Base-by-base conservation (phyloP, 306 rosid species). In the Sicyos baderoa region DNA sequence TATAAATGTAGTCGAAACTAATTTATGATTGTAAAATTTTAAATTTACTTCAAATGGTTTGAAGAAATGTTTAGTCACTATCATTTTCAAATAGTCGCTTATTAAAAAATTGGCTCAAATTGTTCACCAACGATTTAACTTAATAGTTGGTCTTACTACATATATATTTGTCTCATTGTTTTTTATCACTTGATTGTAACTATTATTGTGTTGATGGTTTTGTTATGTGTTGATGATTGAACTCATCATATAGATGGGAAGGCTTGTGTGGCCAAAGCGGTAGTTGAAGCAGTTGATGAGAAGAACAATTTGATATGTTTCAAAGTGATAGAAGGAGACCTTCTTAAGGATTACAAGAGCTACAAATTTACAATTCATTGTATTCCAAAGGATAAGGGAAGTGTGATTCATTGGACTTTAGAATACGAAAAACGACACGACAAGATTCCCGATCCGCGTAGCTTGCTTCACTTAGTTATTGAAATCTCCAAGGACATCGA, bases 241-340 rank as follows among this genome's bases (percentile, higher is more conserved):
- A 29, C 35, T 29, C 35, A 29, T 29, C 3, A n/a, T 4, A 5
- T n/a, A 70, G 74, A 12, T 17, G 74, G 61, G 5, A 53, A 70
- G 11, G 18, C 63, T 0, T 32, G 2, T 0, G 61, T 70, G 2
- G 32, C 18, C 0, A 55, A 71, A 40, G 21, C 13, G 6, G 3
- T 54, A 17, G 1, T 71, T 1, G 74, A 71, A 32, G 53, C 54
- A 0, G 15, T 71, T 0, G 65, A 71, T 3, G 74, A 54, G 23
- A 54, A 40, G 51, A 55, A 54, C 0, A 55, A 54, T 17, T 7
- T n/a, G 8, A 22, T 71, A 8, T 12, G 23, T 18, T 71, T 40
- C 54, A 71, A 19, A 18, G 21, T 40, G 18, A 7, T 71, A 19
- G 66, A 71, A 13, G 75, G 75, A 42, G 75, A 71, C 6, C 0